Percentiles rank a stretch among this genome's conserved stretches.
phyloP scores from a whole-genome alignment of 495 filamentous ascomycete species.

The Chaetomium cochliodes region DNA sequence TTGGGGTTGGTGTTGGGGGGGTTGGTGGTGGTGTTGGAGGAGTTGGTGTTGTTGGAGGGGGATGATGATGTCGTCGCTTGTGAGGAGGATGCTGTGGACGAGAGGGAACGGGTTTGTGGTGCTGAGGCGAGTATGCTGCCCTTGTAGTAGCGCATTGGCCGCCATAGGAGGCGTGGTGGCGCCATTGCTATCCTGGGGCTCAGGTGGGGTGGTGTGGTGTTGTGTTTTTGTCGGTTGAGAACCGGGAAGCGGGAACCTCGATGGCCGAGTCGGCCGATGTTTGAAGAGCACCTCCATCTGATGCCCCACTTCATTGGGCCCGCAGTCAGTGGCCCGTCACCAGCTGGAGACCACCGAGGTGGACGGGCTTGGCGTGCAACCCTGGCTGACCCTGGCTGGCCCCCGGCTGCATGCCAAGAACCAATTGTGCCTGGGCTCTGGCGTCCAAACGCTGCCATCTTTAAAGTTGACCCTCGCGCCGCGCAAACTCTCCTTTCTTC shows the following conservation, averaged over 20 bases:
- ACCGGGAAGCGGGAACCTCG: slow-evolving; percentile 15
- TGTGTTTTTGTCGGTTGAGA: neutral
- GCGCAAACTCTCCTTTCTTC: neutral
- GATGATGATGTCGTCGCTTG: neutral
- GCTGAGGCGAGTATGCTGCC: slow-evolving; percentile 4
- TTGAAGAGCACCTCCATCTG: neutral
- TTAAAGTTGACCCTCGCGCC: slow-evolving; percentile 5
- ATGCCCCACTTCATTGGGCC: slow-evolving; percentile 3
- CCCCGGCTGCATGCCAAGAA: slow-evolving; percentile 5
- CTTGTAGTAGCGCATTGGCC: slow-evolving; percentile 6
- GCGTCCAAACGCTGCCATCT: neutral
- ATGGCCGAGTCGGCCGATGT: slow-evolving; percentile 14
- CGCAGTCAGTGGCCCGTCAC: neutral
- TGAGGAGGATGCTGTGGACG: slow-evolving; percentile 8
- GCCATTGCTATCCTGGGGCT: slow-evolving; percentile 2
- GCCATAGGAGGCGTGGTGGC: neutral
- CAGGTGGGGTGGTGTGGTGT: neutral
- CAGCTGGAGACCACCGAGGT: neutral
- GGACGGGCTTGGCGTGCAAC: too few species aligned
- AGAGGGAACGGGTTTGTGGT: slow-evolving; percentile 5
- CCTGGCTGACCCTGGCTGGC: too few species aligned
- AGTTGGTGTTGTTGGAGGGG: slow-evolving; percentile 2
- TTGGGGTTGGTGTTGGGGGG: slow-evolving; percentile 19
- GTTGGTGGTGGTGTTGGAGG: slow-evolving; percentile 11
- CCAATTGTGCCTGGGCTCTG: neutral